phyloP scores from a whole-genome alignment of 2,329 filamentous ascomycete genomes.

The Cladophialophora carrionii region DNA sequence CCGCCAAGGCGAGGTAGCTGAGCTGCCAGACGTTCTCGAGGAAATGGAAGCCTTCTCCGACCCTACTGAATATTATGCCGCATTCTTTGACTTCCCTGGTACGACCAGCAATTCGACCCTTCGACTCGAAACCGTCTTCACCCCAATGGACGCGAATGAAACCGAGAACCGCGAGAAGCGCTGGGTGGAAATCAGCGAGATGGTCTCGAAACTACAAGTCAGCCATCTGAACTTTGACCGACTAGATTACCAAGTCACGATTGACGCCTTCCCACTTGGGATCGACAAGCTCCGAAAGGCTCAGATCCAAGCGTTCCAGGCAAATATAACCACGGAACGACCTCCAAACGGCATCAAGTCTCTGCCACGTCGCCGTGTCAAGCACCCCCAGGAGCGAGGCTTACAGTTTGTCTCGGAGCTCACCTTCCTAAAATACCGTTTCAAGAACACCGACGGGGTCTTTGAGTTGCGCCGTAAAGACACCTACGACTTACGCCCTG shows the following conservation, averaged over 20 bases:
- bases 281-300: constrained; percentile 21
- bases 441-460: constrained; percentile 48
- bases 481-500: constrained; percentile 30
- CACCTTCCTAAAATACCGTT: constrained; percentile 44
- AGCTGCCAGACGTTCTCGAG: constrained; percentile 42
- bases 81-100: constrained; percentile 48
- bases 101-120: constrained; percentile 39
- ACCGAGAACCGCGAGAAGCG: constrained; percentile 28
- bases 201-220: constrained; percentile 50
- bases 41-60: constrained; percentile 35
- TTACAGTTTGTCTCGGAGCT: constrained; percentile 44
- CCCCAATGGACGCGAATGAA: constrained; percentile 21
- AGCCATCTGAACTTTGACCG: constrained; percentile 46
- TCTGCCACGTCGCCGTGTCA: constrained; percentile 25
- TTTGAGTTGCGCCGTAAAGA: constrained; percentile 52
- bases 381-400: constrained; percentile 24
- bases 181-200: constrained; percentile 39
- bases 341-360: constrained; percentile 31
- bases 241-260: constrained; percentile 35
- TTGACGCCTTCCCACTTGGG: constrained; percentile 34
- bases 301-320: constrained; percentile 32
- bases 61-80: constrained; percentile 44
- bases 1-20: constrained; percentile 33
- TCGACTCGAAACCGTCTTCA: constrained; percentile 44
- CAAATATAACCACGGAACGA: constrained; percentile 32